These are phyloP conservation scores for Triticum aestivum DNA, from an alignment of 176 grass and related monocot genomes.

Conservation along the genomic window IWGSC_CS_RefSeq_v2.1 NC_057802.1:277295498-277295997, in stretches of 20 bases:
- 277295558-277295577: too few species aligned
- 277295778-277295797: constrained; percentile 1
- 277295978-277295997: background rate
- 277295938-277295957: background rate
- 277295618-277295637: too few species aligned
- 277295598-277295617: too few species aligned
- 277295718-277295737: background rate
- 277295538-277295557: too few species aligned
- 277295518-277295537: too few species aligned
- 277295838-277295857: background rate
- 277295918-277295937: constrained; percentile 2
- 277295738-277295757: background rate
- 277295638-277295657: background rate
- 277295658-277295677: background rate
- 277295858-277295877: background rate
- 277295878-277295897: background rate
- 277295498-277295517: too few species aligned
- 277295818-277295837: background rate
- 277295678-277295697: constrained; percentile 4
- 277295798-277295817: constrained; percentile 3
- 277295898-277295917: background rate
- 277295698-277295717: too few species aligned
- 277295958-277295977: background rate
- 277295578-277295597: too few species aligned
- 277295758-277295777: background rate